These are phyloP conservation scores for Xylaria sp. DNA, from an alignment of 2,329 filamentous ascomycete genomes.

Conservation along the genomic window DNA sequence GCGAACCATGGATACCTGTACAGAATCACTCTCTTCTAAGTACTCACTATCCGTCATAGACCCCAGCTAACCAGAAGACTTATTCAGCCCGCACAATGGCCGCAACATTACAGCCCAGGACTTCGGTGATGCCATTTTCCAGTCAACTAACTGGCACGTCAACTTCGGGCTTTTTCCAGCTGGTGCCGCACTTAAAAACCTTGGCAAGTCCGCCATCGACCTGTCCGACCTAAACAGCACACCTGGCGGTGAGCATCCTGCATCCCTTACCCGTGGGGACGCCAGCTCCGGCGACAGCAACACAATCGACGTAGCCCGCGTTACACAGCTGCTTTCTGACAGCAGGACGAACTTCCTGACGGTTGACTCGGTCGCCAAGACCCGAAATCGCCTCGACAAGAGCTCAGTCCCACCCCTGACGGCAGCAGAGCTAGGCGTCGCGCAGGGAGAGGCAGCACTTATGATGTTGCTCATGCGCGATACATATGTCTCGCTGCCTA, in stretches of 20 bases:
- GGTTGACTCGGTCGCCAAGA: conserved; percentile 24
- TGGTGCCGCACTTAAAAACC: conserved; percentile 9
- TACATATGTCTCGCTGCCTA: conserved; percentile 11
- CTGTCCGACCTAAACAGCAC: conserved; percentile 26
- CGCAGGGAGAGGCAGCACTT: conserved; percentile 27
- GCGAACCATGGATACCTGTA: conserved; percentile 35
- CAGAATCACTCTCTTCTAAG: background rate
- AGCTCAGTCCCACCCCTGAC: conserved; percentile 12
- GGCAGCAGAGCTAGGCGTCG: background rate
- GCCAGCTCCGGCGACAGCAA: conserved; percentile 24
- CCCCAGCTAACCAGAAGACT: background rate
- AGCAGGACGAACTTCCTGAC: conserved; percentile 23
- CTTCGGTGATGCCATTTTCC: conserved; percentile 24
- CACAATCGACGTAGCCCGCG: conserved; percentile 22
- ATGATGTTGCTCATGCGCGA: conserved; percentile 29
- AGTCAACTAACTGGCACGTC: conserved; percentile 23
- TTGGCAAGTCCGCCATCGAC: conserved; percentile 15
- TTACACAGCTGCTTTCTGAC: conserved; percentile 26
- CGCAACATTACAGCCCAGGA: conserved; percentile 24
- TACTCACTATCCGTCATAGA: background rate
- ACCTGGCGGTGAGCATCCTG: conserved; percentile 26
- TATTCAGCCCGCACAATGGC: conserved; percentile 24
- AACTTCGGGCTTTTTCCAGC: conserved; percentile 26
- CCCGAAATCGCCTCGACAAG: conserved; percentile 27
- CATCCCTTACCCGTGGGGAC: conserved; percentile 30